These are phyloP conservation scores for Micractinium sp. DNA, from an alignment of 139 green algal genomes.

Conservation along the genomic window DNA sequence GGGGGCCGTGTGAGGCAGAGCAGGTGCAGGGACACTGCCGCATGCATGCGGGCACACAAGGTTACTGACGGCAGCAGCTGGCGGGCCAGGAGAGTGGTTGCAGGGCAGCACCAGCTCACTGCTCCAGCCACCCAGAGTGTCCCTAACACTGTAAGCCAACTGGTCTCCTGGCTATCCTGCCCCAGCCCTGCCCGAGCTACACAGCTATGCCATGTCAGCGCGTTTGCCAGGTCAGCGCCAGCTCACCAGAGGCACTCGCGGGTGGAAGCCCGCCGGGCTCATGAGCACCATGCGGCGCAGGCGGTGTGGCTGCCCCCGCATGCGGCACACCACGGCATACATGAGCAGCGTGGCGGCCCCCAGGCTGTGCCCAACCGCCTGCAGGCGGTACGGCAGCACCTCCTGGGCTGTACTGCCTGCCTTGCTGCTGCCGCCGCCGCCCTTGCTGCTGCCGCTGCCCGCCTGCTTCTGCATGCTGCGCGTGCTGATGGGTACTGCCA, in stretches of 20 bases:
- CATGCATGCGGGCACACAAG: neutral
- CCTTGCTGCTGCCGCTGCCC: neutral
- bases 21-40: neutral
- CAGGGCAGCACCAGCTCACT: neutral
- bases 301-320: conserved; percentile 55
- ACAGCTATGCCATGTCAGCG: neutral
- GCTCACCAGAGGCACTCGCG: conserved; percentile 36
- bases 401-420: neutral
- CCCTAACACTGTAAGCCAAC: too few species aligned
- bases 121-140: neutral
- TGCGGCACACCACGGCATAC: conserved; percentile 55
- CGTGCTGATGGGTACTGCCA: neutral
- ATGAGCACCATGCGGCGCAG: conserved; percentile 80
- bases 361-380: conserved; percentile 71
- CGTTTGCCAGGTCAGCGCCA: neutral
- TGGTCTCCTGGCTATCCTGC: neutral
- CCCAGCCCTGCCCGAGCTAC: neutral
- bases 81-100: neutral
- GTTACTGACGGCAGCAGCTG: too few species aligned
- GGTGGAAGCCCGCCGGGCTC: conserved; percentile 82
- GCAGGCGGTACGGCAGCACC: conserved; percentile 32
- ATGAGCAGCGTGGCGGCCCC: conserved; percentile 72
- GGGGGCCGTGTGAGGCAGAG: neutral
- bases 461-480: neutral
- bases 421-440: neutral